Percentiles rank a stretch among this genome's conserved stretches.
Evolutionary conservation across 306 rosid genomes (phyloP).

Genomic region (Vicia sativa): DNA sequence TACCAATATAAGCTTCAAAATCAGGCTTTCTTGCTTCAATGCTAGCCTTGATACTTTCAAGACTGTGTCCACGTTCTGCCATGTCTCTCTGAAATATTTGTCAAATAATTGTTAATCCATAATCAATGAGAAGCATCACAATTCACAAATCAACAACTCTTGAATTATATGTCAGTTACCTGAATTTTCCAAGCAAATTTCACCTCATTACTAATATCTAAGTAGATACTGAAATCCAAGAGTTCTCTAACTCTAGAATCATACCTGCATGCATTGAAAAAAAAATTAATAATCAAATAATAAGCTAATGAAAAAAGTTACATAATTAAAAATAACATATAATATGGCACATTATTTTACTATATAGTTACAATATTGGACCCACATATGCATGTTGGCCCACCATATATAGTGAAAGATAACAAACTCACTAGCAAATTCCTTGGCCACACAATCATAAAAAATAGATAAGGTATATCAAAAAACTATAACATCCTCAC

Average conservation of each 20-base stretch:
- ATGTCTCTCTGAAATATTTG: constrained; percentile 79
- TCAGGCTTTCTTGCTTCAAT: constrained; percentile 98
- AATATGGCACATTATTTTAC: background rate
- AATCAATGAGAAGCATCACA: background rate
- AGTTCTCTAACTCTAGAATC: constrained; percentile 89
- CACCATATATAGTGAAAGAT: constrained; percentile 41
- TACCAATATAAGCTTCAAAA: constrained; percentile 94
- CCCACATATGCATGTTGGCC: constrained; percentile 41
- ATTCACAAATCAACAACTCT: background rate
- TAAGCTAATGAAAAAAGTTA: background rate
- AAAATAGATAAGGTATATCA: constrained; percentile 52
- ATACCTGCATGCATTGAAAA: constrained; percentile 54
- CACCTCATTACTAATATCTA: constrained; percentile 98
- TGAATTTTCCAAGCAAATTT: constrained; percentile 99
- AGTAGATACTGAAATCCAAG: constrained; percentile 95
- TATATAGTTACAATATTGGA: constrained; percentile 11
- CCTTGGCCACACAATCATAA: constrained; percentile 50
- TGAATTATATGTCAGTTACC: constrained; percentile 44
- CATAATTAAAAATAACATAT: no score
- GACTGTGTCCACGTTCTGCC: constrained; percentile 99
- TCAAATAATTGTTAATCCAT: constrained; percentile 26
- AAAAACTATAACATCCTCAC: constrained; percentile 21
- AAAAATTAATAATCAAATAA: constrained; percentile 19
- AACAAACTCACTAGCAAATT: constrained; percentile 40
- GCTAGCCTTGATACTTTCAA: constrained; percentile 99